phyloP scores from a whole-genome alignment of 2,329 filamentous ascomycete species.

The Pseudogymnoascus sp. region DNA sequence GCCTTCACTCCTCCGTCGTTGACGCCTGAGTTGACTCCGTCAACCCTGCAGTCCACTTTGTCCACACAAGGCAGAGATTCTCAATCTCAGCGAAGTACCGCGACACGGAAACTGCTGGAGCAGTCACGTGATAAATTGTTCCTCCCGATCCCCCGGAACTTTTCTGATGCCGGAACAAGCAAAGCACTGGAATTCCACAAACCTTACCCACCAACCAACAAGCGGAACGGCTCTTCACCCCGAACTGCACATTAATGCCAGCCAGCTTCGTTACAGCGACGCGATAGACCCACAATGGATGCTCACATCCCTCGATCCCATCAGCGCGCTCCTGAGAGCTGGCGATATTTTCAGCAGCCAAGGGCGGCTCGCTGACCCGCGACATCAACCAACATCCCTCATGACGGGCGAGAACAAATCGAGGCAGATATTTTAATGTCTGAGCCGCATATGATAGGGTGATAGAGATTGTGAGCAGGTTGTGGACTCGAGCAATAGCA shows the following conservation, averaged over 20 bases:
- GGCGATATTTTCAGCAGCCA: constrained; percentile 44
- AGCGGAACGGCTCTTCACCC: too few species aligned
- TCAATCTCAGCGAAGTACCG: background rate
- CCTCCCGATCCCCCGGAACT: background rate
- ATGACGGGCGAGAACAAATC: too few species aligned
- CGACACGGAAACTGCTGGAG: background rate
- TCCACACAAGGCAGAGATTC: background rate
- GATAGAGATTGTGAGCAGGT: too few species aligned
- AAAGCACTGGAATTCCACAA: background rate
- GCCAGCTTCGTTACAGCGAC: too few species aligned
- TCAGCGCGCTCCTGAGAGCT: constrained; percentile 50
- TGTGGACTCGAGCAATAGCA: too few species aligned
- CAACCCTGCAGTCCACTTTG: background rate
- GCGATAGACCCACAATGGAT: constrained; percentile 13
- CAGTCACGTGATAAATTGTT: background rate
- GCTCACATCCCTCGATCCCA: constrained; percentile 41
- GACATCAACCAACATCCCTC: too few species aligned
- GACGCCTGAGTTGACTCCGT: background rate
- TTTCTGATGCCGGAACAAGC: background rate
- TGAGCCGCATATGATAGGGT: too few species aligned
- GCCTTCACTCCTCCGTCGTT: background rate
- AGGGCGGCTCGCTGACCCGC: background rate
- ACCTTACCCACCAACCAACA: background rate
- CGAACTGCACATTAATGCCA: too few species aligned
- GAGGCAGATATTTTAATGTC: too few species aligned